Evolutionary conservation across 129 eudicot species (phyloP).

Genomic region (Chrysanthemum lavandulifolium): DNA sequence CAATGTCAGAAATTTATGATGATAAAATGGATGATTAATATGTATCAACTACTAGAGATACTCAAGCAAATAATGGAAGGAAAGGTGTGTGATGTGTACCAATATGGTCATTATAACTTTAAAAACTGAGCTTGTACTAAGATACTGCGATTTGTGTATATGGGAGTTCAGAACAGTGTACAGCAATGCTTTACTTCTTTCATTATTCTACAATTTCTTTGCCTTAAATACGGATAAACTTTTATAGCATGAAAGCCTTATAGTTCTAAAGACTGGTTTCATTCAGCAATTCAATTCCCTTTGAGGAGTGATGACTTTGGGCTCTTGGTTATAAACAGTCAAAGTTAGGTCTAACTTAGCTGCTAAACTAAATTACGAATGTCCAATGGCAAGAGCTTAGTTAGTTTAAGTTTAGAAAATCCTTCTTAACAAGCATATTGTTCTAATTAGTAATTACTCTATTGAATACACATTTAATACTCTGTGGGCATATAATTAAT

Average conservation of each 20-base stretch:
- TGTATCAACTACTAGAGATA: slow-evolving; percentile 11
- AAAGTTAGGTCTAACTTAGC: background rate
- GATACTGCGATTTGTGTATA: slow-evolving; percentile 4
- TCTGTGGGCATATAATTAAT: background rate
- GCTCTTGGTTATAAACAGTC: background rate
- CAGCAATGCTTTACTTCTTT: slow-evolving; percentile 4
- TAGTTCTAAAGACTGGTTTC: background rate
- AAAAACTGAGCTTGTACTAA: background rate
- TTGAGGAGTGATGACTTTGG: slow-evolving; percentile 17
- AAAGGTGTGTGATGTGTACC: slow-evolving; percentile 3
- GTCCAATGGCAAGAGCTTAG: slow-evolving; percentile 4
- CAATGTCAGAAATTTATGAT: slow-evolving; percentile 35
- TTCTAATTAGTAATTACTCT: too few species aligned
- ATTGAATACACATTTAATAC: too few species aligned
- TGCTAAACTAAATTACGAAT: slow-evolving; percentile 1
- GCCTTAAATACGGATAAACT: background rate
- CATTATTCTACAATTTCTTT: background rate
- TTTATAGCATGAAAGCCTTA: background rate
- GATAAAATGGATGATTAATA: slow-evolving; percentile 17
- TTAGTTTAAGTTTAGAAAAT: background rate
- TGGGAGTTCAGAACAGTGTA: slow-evolving; percentile 12
- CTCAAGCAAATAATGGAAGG: slow-evolving; percentile 12
- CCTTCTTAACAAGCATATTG: too few species aligned
- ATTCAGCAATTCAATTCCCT: slow-evolving; percentile 11
- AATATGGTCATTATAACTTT: background rate